Conservation (phyloP, 257 asterid genomes). For the Voacanga thouarsii region DNA sequence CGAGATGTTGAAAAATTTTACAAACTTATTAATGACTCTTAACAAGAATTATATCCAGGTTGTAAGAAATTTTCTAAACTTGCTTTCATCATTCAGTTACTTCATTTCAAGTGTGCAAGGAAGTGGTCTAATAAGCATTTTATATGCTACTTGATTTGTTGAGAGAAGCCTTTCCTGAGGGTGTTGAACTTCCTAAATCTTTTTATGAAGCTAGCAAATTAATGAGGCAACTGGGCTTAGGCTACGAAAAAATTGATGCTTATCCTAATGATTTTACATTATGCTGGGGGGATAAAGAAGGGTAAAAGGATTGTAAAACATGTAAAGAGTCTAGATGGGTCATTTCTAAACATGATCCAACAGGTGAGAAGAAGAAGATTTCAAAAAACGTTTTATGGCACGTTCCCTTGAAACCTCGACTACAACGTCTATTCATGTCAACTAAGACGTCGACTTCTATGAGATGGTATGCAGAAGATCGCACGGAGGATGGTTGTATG, state of each 20-base stretch:
- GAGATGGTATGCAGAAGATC: too few relatives aligned
- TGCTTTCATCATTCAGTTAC: too few relatives aligned
- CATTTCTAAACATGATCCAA: too few relatives aligned
- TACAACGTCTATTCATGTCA: slow-evolving; percentile 13
- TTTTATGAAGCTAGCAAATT: not conserved
- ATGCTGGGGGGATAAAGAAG: not conserved
- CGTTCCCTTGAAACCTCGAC: slow-evolving; percentile 5
- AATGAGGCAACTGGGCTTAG: not conserved
- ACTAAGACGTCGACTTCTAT: not conserved
- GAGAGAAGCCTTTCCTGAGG: not conserved
- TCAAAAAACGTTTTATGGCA: not conserved
- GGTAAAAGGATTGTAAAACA: too few relatives aligned
- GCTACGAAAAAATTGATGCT: slow-evolving; percentile 8
- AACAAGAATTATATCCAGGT: too few relatives aligned
- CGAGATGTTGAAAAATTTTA: too few relatives aligned
- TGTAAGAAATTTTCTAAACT: too few relatives aligned
- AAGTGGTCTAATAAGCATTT: too few relatives aligned
- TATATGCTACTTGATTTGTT: not conserved
- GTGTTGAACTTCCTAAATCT: not conserved
- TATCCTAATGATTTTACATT: slow-evolving; percentile 12
- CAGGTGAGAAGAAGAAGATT: not conserved
- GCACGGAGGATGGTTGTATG: too few relatives aligned
- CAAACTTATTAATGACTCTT: too few relatives aligned
- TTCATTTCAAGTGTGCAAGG: too few relatives aligned
- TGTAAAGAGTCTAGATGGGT: too few relatives aligned